Percentiles rank a stretch among this genome's conserved stretches.
phyloP scores from a whole-genome alignment of 1,284 basidiomycete species.

The Wallemia hederae region DNA sequence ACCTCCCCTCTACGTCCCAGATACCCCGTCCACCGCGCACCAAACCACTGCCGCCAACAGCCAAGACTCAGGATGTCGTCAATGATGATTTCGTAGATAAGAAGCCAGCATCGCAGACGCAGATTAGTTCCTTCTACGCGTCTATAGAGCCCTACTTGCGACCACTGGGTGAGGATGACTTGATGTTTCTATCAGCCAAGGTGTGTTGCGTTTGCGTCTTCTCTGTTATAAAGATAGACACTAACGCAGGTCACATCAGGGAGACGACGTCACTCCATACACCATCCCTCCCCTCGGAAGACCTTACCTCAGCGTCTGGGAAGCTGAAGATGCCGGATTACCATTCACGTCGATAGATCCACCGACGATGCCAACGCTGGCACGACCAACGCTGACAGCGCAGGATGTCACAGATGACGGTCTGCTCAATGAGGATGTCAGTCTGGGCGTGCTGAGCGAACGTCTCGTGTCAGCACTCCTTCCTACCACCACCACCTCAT shows the following conservation, averaged over 20 bases:
- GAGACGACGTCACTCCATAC: neutral
- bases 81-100: neutral
- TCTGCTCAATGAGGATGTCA: neutral
- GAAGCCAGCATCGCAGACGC: neutral
- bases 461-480: neutral
- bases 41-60: neutral
- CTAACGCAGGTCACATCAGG: neutral
- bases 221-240: neutral
- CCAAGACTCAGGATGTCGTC: neutral
- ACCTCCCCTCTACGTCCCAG: neutral
- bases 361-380: neutral
- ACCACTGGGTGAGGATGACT: constrained; percentile 1
- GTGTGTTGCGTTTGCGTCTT: neutral
- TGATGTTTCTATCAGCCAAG: constrained; percentile 1
- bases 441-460: neutral
- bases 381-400: neutral
- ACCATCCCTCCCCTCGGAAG: neutral
- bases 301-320: neutral
- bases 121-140: neutral
- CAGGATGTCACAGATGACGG: neutral
- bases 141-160: neutral
- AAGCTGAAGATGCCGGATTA: neutral
- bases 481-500: neutral
- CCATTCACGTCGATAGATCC: neutral
- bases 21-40: neutral